Conservation (phyloP, 305 asterid genomes). For the Fraxinus baroniana region DNA sequence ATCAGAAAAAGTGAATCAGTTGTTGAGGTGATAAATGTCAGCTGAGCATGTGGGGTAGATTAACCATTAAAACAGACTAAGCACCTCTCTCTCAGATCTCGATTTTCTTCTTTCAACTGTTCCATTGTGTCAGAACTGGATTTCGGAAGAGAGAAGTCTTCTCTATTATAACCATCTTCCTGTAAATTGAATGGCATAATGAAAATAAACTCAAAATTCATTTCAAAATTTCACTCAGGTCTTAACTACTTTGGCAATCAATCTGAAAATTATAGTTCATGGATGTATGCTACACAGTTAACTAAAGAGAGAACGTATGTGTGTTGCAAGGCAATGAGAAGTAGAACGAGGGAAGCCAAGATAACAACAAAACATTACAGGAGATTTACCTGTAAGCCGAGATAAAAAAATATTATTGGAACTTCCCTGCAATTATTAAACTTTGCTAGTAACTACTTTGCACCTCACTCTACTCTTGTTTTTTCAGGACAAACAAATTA, state of each 20-base stretch:
- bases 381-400: not conserved
- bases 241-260: not conserved
- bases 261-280: conserved; percentile 7
- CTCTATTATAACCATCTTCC: conserved; percentile 32
- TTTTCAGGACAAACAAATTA: not conserved
- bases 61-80: conserved; percentile 16
- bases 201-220: conserved; percentile 11
- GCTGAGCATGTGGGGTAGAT: conserved; percentile 4
- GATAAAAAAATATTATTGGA: not conserved
- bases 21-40: not conserved
- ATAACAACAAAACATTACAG: not conserved
- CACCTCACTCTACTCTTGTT: not conserved
- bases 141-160: conserved; percentile 33
- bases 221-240: not conserved
- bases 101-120: conserved; percentile 70
- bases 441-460: not conserved
- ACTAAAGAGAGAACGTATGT: not conserved
- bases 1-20: conserved; percentile 18
- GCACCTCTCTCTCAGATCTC: conserved; percentile 60
- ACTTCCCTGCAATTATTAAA: not conserved
- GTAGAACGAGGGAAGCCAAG: not conserved
- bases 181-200: conserved; percentile 31
- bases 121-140: conserved; percentile 37
- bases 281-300: conserved; percentile 10
- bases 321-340: not conserved